These are phyloP conservation scores for Paramecium pentaurelia DNA, from an alignment of 73 alveolate species.

Conservation along the genomic window DNA sequence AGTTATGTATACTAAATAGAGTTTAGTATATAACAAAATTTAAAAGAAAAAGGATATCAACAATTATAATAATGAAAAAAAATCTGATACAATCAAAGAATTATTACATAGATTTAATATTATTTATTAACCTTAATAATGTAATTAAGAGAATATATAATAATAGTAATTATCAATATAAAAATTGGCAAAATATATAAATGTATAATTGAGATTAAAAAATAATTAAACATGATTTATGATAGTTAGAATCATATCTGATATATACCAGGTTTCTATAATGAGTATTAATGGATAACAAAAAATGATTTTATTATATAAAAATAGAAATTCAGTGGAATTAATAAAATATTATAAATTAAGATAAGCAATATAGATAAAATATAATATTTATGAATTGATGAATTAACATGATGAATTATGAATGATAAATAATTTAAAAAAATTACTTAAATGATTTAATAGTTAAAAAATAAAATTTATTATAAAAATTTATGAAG, in stretches of 20 bases:
- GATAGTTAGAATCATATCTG: no score
- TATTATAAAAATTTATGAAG: background rate
- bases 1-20: no score
- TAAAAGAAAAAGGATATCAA: no score
- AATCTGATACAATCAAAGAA: no score
- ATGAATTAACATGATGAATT: background rate
- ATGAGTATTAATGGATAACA: conserved; percentile 56
- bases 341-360: background rate
- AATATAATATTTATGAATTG: background rate
- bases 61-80: no score
- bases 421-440: background rate
- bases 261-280: conserved; percentile 49
- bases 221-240: background rate
- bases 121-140: no score
- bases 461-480: background rate
- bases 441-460: background rate
- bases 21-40: no score
- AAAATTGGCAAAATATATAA: no score
- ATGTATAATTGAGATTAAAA: background rate
- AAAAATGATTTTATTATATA: background rate
- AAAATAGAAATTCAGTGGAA: background rate
- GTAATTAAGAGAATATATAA: no score
- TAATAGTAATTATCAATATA: no score
- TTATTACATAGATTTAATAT: no score
- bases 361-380: background rate